phyloP scores from a whole-genome alignment of 805 yeast genomes.

The Candida ovalis region DNA sequence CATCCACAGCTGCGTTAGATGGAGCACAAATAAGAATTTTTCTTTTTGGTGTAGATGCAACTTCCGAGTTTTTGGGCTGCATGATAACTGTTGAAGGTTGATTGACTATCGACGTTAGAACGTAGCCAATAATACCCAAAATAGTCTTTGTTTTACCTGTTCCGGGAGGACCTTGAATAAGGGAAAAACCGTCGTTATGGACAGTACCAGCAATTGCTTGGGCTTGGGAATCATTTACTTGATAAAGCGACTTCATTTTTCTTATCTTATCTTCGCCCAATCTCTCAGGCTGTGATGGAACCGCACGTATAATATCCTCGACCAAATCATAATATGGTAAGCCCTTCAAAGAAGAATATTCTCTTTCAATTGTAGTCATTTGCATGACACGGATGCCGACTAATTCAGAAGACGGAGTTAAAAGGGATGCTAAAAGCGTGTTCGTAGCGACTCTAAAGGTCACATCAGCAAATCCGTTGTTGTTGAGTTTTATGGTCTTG shows the following conservation, averaged over 20 bases:
- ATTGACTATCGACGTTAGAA: slow-evolving; percentile 38
- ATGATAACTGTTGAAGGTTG: slow-evolving; percentile 7
- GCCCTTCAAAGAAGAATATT: slow-evolving; percentile 78
- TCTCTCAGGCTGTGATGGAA: slow-evolving; percentile 44
- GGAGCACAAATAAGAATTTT: slow-evolving; percentile 94
- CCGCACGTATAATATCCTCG: slow-evolving; percentile 62
- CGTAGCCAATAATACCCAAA: slow-evolving; percentile 82
- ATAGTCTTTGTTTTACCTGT: slow-evolving; percentile 98
- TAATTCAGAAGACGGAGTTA: slow-evolving; percentile 62
- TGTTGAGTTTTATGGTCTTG: slow-evolving; percentile 62
- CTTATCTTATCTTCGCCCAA: slow-evolving; percentile 37
- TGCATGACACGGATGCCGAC: slow-evolving; percentile 75
- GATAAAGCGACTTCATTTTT: slow-evolving; percentile 44
- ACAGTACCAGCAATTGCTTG: slow-evolving; percentile 77
- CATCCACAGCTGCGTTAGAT: slow-evolving; percentile 98
- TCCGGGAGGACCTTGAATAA: slow-evolving; percentile 99
- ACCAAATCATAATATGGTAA: slow-evolving; percentile 75
- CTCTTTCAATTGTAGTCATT: slow-evolving; percentile 91
- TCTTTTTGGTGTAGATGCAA: slow-evolving; percentile 26
- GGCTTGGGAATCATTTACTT: slow-evolving; percentile 87
- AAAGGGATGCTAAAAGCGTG: slow-evolving; percentile 45
- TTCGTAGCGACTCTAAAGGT: slow-evolving; percentile 64
- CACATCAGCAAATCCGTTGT: slow-evolving; percentile 66
- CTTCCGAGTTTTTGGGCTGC: slow-evolving; percentile 8
- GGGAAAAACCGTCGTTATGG: slow-evolving; percentile 67